A percentile compares a stretch with the other conserved stretches of the same genome.
These are phyloP conservation scores for Avicennia marina DNA, from an alignment of 257 asterid species.

Conservation along the genomic window DNA sequence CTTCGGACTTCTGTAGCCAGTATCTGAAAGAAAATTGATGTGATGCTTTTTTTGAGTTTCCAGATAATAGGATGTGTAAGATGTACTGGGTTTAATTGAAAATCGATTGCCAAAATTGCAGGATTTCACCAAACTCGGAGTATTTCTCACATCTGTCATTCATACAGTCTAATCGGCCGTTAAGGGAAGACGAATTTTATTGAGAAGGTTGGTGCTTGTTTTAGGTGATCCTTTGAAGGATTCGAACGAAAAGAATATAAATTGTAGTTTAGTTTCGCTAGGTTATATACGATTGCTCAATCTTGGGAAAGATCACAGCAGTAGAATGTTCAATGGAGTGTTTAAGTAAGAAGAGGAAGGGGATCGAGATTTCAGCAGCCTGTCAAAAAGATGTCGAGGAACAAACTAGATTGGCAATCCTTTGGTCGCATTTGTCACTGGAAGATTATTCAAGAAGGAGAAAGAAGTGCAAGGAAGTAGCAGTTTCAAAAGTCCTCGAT, in stretches of 20 bases:
- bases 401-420: constrained; percentile 28
- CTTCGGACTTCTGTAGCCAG: not conserved
- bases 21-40: not conserved
- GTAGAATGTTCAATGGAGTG: constrained; percentile 38
- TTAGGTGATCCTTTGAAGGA: constrained; percentile 2
- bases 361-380: constrained; percentile 38
- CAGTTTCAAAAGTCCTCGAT: constrained; percentile 30
- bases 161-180: constrained; percentile 8
- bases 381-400: constrained; percentile 24
- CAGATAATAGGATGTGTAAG: not conserved
- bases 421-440: constrained; percentile 63
- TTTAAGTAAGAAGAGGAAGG: constrained; percentile 77
- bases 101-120: constrained; percentile 24
- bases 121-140: constrained; percentile 25
- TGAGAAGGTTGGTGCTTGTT: constrained; percentile 7
- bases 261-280: constrained; percentile 2
- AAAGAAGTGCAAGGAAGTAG: constrained; percentile 70
- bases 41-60: not conserved
- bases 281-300: constrained; percentile 11
- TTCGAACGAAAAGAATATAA: not conserved
- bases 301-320: not conserved
- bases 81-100: constrained; percentile 4
- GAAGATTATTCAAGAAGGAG: constrained; percentile 67
- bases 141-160: too few relatives aligned
- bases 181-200: not conserved